Percentiles rank a stretch among this genome's conserved stretches.
These are phyloP conservation scores for Stemphylium lycopersici DNA, from an alignment of 2,329 filamentous ascomycete genomes.

Conservation along the genomic window DNA sequence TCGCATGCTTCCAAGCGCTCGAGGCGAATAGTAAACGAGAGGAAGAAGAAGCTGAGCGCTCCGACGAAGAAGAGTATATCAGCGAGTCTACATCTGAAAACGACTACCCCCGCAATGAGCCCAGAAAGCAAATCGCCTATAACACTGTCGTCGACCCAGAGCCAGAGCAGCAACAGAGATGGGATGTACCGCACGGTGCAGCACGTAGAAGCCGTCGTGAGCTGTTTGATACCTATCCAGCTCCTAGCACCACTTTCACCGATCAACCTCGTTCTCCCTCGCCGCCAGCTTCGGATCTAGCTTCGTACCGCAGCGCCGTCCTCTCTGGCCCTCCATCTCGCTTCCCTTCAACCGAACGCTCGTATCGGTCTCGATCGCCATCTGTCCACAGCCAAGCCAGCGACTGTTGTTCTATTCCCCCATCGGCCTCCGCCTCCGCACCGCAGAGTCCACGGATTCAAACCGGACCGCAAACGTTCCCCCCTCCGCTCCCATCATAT, in stretches of 20 bases:
- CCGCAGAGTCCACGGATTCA: not conserved
- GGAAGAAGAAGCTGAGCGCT: not conserved
- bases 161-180: too few species aligned
- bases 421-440: too few species aligned
- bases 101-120: too few species aligned
- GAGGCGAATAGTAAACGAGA: constrained; percentile 1
- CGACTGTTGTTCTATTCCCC: too few species aligned
- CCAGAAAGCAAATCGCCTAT: too few species aligned
- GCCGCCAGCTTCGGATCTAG: constrained; percentile 1
- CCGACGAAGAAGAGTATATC: not conserved
- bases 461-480: too few species aligned
- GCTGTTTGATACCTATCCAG: not conserved
- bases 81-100: too few species aligned
- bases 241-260: not conserved
- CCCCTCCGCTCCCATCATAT: too few species aligned
- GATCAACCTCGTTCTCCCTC: not conserved
- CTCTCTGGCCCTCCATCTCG: not conserved
- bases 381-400: not conserved
- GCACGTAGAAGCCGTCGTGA: not conserved
- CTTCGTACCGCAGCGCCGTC: constrained; percentile 5
- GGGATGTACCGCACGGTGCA: not conserved
- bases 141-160: too few species aligned
- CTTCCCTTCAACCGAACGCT: not conserved
- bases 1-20: constrained; percentile 4
- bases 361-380: not conserved